Evolutionary conservation across 129 eudicot species (phyloP), one percentile per base, ranked within the genome.

Genomic region (Tagetes patula): DNA sequence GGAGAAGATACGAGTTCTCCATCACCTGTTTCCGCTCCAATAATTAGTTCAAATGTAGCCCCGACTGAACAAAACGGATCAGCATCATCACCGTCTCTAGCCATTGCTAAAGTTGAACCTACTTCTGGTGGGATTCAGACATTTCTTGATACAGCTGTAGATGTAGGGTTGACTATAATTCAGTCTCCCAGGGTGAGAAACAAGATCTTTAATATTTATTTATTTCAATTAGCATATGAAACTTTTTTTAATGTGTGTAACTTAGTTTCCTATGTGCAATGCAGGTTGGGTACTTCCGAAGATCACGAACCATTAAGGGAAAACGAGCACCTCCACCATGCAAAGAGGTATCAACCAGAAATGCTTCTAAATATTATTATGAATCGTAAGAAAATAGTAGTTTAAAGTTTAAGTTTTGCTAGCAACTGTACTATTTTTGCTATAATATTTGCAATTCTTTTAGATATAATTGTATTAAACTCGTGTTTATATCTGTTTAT

Each of bases 211-310:
- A 34, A 27, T 34, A 60, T 37, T 30, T 37, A 27, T 36, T 37
- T 46, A 54, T 52, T 52, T 77, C 5, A 10, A 10, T 34, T 14
- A 71, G 31, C 9, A 20, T 11, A 39, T 27, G 12, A 6, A 1
- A 2, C 10, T 53, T 36, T 5, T 11, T 65, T 33, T 8, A n/a
- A 77, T 58, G 62, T 56, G 20, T 49, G 77, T 56, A 56, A 72
- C 43, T 79, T 56, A 49, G 53, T 3, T 33, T 27, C 32, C 36
- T 27, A 69, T 48, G 60, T 11, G 33, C 42, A 7, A 65, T 72
- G 58, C 80, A 93, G 98, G 98, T 93, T 82, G 98, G 98, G 36
- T 70, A 61, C 67, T 93, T 89, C 66, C 69, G 87, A 81, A 89
- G 90, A 82, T 90, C 92, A 43, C 84, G 98, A 56, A 84, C 83